Evolutionary conservation across 1,139 yeast genomes (phyloP), one percentile per base, ranked within the genome.

Genomic region (Debaryomycetaceae sp.): DNA sequence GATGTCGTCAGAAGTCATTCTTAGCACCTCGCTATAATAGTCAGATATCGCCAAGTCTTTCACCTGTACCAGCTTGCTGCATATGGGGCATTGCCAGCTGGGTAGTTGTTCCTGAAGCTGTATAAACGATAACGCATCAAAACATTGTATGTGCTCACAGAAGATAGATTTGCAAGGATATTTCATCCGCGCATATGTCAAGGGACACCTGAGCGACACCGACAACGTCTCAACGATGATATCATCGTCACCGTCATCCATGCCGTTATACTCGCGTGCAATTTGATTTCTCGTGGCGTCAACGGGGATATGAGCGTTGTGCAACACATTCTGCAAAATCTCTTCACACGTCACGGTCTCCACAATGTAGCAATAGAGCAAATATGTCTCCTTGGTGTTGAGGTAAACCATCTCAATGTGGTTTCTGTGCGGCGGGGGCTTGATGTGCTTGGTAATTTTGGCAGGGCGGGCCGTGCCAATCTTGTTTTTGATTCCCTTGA

Each of bases 121-220:
- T 10, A 83, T 46, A 45, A 68, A 83, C 31, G 78, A 71, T 17
- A 62, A 49, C 0, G 78, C 80, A 53, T 83, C 93, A 53, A 82
- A 82, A 45, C 91, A 82, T 44, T 75, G 80, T n/a, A 78, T 53
- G 49, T 83, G 93, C 23, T 69, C 59, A 52, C 91, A 83, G 34
- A 56, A 61, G 0, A 65, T 56, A 2, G 84, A 72, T 42, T 75
- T 73, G 2, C 70, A 72, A 0, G 93, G 91, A 36, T 65, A 56
- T 35, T 61, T 60, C 68, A 83, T 75, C 38, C 78, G 61, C n/a
- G 71, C 63, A 41, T 71, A 76, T 1, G 84, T 71, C 10, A 81
- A 56, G 0, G 91, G 89, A 47, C 86, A 82, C 36, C 67, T 66
- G 32, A 83, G 56, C 13, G 81, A 65, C 29, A 81, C 56, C 2